Conservation (phyloP, 2,329 filamentous ascomycete species). For the Hypoxylon sp. region DNA sequence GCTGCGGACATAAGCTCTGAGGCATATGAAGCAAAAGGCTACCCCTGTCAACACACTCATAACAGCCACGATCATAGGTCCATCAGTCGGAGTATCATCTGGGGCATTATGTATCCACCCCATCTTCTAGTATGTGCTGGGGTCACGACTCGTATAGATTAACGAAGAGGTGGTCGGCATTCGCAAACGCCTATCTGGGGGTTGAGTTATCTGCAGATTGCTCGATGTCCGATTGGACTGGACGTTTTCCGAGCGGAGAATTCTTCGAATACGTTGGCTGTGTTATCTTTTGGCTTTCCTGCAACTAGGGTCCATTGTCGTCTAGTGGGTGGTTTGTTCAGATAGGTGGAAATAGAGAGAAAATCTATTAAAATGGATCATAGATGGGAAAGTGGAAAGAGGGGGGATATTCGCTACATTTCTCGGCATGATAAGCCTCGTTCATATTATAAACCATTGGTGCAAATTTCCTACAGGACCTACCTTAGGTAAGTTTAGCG, state of each 20-base stretch:
- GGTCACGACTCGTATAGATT: not conserved
- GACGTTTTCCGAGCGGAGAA: not conserved
- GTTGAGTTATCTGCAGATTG: not conserved
- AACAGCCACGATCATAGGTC: constrained; percentile 21
- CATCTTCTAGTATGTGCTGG: constrained; percentile 15
- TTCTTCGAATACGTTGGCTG: not conserved
- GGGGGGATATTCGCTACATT: not conserved
- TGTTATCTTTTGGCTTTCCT: not conserved
- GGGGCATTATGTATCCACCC: constrained; percentile 34
- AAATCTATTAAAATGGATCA: not conserved
- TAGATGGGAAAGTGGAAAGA: not conserved
- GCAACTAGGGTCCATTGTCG: not conserved
- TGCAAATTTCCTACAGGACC: not conserved
- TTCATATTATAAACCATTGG: not conserved
- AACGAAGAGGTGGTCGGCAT: not conserved
- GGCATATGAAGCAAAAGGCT: constrained; percentile 30
- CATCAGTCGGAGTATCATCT: constrained; percentile 25
- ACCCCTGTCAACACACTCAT: constrained; percentile 20
- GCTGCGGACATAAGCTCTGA: constrained; percentile 37
- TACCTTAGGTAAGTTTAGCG: not conserved
- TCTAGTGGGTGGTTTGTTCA: not conserved
- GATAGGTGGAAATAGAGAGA: not conserved
- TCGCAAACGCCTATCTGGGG: not conserved
- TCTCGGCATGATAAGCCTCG: not conserved
- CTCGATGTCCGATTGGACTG: not conserved